Percentiles rank a stretch among this genome's conserved stretches.
Evolutionary conservation across 352 stramenopile species (phyloP).

Genomic region (Phytophthora palmivora): DNA sequence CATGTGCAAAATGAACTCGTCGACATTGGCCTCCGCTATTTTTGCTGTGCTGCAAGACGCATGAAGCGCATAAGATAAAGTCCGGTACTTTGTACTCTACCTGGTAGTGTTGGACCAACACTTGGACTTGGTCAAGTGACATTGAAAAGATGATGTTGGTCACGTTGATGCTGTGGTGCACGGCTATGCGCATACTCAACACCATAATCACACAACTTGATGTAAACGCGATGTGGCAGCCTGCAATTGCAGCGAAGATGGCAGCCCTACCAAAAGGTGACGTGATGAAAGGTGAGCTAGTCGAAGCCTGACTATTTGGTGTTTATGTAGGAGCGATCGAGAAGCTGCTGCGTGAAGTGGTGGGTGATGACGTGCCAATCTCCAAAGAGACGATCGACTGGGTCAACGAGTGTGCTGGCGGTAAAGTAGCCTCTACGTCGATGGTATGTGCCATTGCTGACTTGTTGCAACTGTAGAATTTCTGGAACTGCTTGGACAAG

Average conservation of each 20-base stretch:
- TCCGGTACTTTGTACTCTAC: too few relatives aligned
- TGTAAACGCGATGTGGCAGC: constrained; percentile 1
- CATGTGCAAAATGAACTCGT: not conserved
- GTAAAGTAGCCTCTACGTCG: constrained; percentile 23
- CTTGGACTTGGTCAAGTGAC: too few relatives aligned
- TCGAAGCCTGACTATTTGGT: not conserved
- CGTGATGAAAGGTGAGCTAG: not conserved
- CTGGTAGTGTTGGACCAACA: too few relatives aligned
- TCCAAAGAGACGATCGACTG: constrained; percentile 77
- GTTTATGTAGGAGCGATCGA: constrained; percentile 34
- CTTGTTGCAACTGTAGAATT: constrained; percentile 48
- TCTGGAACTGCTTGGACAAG: constrained; percentile 47
- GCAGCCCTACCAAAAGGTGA: constrained; percentile 31
- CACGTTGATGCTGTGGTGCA: constrained; percentile 5
- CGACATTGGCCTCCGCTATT: not conserved
- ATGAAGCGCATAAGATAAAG: too few relatives aligned
- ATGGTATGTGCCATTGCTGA: not conserved
- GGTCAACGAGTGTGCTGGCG: constrained; percentile 62
- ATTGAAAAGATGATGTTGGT: too few relatives aligned
- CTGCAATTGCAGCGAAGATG: not conserved
- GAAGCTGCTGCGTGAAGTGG: constrained; percentile 59
- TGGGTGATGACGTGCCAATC: constrained; percentile 57
- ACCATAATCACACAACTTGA: constrained; percentile 6
- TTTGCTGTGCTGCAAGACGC: not conserved
- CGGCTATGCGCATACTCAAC: not conserved